phyloP scores from a whole-genome alignment of 805 yeast genomes.

The Saccharomyces eubayanus region DNA sequence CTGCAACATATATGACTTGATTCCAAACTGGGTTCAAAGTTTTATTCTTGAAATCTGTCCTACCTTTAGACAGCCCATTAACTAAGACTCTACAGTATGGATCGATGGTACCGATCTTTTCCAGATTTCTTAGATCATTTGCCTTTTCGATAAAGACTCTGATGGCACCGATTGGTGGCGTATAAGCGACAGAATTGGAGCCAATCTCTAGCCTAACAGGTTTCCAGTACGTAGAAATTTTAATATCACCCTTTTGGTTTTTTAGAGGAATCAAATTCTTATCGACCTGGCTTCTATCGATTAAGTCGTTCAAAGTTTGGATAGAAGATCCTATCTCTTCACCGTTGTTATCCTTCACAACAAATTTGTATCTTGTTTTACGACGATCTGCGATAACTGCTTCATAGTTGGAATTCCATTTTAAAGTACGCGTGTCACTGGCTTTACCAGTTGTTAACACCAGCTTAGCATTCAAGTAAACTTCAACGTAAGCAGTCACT shows the following conservation, averaged over 20 bases:
- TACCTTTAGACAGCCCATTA: slow-evolving; percentile 65
- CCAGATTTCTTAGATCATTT: slow-evolving; percentile 70
- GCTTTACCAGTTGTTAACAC: slow-evolving; percentile 43
- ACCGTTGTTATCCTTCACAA: slow-evolving; percentile 55
- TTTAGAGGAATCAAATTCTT: slow-evolving; percentile 68
- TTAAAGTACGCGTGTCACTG: slow-evolving; percentile 57
- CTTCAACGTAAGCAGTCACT: slow-evolving; percentile 59
- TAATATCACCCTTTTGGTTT: slow-evolving; percentile 63
- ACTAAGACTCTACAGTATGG: slow-evolving; percentile 79
- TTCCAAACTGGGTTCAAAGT: slow-evolving; percentile 79
- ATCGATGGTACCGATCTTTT: slow-evolving; percentile 82
- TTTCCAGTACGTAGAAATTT: slow-evolving; percentile 69
- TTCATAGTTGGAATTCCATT: slow-evolving; percentile 57
- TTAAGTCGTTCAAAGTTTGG: slow-evolving; percentile 52
- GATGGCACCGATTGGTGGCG: slow-evolving; percentile 91
- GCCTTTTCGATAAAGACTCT: slow-evolving; percentile 68
- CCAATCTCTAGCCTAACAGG: slow-evolving; percentile 70
- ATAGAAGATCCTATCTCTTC: slow-evolving; percentile 52
- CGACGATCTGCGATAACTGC: slow-evolving; percentile 65
- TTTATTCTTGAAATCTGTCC: slow-evolving; percentile 63
- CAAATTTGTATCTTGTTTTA: slow-evolving; percentile 56
- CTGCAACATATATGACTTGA: slow-evolving; percentile 71
- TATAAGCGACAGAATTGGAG: slow-evolving; percentile 67
- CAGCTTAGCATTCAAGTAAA: slow-evolving; percentile 55
- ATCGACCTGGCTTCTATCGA: slow-evolving; percentile 72